A percentile compares a stretch with the other conserved stretches of the same genome.
Conservation (phyloP, 371 early-diverging fungal species). For the Mortierella sp. region DNA sequence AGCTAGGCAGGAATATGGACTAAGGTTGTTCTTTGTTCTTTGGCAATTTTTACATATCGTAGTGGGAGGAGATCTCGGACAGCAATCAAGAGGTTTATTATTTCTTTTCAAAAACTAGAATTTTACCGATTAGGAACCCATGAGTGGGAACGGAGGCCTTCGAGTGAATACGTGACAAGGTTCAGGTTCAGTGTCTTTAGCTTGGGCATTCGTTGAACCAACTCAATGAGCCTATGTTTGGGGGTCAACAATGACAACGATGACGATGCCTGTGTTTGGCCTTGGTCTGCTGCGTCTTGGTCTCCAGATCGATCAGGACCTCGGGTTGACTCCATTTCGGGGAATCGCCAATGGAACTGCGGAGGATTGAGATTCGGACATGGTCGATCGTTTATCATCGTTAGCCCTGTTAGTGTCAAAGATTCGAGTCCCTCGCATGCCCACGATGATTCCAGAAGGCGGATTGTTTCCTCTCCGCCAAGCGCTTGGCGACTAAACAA, state of each 20-base stretch:
- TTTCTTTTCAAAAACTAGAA: too few species aligned
- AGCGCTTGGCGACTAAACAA: constrained; percentile 21
- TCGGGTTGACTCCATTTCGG: not conserved
- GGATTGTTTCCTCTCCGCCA: constrained; percentile 26
- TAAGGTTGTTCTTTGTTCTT: too few species aligned
- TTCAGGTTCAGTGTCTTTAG: constrained; percentile 30
- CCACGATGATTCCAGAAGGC: constrained; percentile 32
- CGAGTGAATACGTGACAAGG: constrained; percentile 22
- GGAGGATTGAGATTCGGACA: not conserved
- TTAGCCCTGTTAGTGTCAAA: constrained; percentile 25
- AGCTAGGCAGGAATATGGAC: too few species aligned
- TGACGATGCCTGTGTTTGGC: not conserved
- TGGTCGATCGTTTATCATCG: not conserved
- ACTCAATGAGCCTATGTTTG: constrained; percentile 32
- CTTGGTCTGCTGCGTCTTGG: not conserved
- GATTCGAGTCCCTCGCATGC: constrained; percentile 24
- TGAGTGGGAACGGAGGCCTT: not conserved
- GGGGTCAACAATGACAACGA: not conserved
- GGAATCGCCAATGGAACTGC: not conserved
- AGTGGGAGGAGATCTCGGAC: too few species aligned
- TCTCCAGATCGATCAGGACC: not conserved
- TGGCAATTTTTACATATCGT: too few species aligned
- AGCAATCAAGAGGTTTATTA: too few species aligned
- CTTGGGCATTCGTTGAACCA: constrained; percentile 20
- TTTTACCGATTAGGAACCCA: too few species aligned